Evolutionary conservation across 2,329 filamentous ascomycete species (phyloP), one percentile per base, ranked within the genome.

Genomic region (Claviceps pazoutovae): DNA sequence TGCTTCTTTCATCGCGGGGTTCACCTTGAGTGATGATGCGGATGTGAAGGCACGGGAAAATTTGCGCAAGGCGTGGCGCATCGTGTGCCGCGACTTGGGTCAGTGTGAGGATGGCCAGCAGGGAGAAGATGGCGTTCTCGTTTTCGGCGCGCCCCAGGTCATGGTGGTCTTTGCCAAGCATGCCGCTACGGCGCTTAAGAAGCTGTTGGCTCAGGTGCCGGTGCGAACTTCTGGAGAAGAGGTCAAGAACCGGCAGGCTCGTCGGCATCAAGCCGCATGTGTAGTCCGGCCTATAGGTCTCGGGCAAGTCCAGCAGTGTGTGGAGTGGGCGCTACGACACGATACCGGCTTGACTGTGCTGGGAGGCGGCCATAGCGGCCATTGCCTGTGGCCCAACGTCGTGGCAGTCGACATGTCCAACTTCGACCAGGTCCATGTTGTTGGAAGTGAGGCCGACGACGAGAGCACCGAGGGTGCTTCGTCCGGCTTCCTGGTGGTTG

Each of bases 281-380:
- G 63, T 76, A 34, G 38, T 75, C 13, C 65, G 62, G 54, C 80
- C 79, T 9, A 72, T 61, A 46, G 26, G 36, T 9, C 43, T 78
- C 23, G 37, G 16, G 39, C 71, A 82, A 0, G 58, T 84, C 42
- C 78, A 80, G 57, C 46, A 68, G 3, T 82, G 79, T 55, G 71
- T 82, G 49, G 59, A 42, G 58, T 83, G 78, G 80, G 78, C 79
- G 56, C 39, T 49, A 14, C 21, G 19, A 11, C 37, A 78, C 50
- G 51, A 52, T 0, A 26, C 68, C 1, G 58, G 71, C 42, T 23
- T 49, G 47, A 42, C 47, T 0, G 62, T 83, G 26, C 14, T 83
- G 17, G 73, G 78, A 6, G 80, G 81, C 0, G 69, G 80, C 14
- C 80, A 84, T 58, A 78, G 79, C 56, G 75, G 72, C 6, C 76